Evolutionary conservation across 1,284 basidiomycete genomes (phyloP), one percentile per base, ranked within the genome.

Genomic region (Moesziomyces sp.): DNA sequence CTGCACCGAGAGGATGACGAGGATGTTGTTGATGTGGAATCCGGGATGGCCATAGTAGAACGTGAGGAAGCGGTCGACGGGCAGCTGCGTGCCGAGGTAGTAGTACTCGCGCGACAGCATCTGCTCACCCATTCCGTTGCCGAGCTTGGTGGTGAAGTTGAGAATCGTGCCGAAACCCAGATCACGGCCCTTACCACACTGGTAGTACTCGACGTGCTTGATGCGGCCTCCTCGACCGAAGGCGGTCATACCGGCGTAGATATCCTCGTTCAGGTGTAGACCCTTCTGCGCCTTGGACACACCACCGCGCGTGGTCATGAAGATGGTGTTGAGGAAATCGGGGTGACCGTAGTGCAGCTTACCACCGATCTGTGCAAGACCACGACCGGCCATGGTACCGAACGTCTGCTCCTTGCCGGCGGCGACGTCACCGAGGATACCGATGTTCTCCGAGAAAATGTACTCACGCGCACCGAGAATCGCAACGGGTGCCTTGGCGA

Each of bases 341-440:
- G 96, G 97, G 94, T 86, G 97, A 82, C 96, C 96, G 83, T 99
- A 99, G 86, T 99, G 96, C 75, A 99, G 88, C 86, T 99, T 99
- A 63, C 97, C 97, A 51, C 96, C 96, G 74, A 99, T 94, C 90
- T 93, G 97, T 7, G 96, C 94, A 85, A 97, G 90, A 11, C 93
- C 92, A 71, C 97, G 91, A 43, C 95, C 96, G 52, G 94, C 90
- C 77, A 99, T 90, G 0, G 97, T 99, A 86, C 96, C 96, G 86
- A 99, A 99, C 45, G 97, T 99, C 86, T 99, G 96, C 86, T 99
- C 97, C 88, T 99, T 99, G 34, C 97, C 96, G 72, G 96, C 96
- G 51, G 96, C 96, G 54, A 99, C 89, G 86, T 99, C 96, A 86
- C 96, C 96, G 51, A 99, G 88, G 80, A 99, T 96, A 89, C 96